These are phyloP conservation scores for Trichoderma koningiopsis DNA, from an alignment of 2,329 filamentous ascomycete species.

Conservation along the genomic window DNA sequence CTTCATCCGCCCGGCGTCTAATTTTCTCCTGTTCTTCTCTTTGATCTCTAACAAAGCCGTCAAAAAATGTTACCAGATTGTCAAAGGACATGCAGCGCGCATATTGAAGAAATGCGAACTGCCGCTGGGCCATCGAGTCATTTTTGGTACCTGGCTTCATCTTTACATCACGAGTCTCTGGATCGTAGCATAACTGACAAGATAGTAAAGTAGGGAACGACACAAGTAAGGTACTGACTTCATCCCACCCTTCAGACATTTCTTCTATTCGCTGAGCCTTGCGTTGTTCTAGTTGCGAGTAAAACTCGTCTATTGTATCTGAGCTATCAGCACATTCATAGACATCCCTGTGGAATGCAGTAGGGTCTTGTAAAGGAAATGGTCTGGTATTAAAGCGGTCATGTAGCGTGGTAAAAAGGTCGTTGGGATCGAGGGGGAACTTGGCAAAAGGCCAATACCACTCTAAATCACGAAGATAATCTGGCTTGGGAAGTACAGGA, in stretches of 20 bases:
- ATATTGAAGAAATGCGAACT: neutral
- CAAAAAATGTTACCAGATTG: neutral
- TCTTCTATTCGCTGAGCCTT: neutral
- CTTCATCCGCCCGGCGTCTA: neutral
- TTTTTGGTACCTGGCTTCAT: neutral
- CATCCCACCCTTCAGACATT: neutral
- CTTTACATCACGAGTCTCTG: neutral
- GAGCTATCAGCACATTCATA: neutral
- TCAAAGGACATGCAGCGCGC: conserved; percentile 4
- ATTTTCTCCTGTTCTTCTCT: neutral
- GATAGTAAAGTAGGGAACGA: neutral
- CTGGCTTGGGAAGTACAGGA: neutral
- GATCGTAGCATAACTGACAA: neutral
- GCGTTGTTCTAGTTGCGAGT: neutral
- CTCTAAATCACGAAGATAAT: neutral
- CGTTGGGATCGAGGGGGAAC: neutral
- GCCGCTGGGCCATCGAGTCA: neutral
- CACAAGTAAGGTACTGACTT: neutral
- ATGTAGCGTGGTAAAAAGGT: conserved; percentile 5
- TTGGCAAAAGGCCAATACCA: conserved; percentile 5
- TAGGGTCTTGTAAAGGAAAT: neutral
- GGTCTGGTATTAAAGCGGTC: neutral
- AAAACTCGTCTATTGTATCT: neutral
- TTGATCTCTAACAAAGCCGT: neutral
- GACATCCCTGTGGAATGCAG: neutral